These are phyloP conservation scores for Didymellaceae sp. DNA, from an alignment of 2,329 filamentous ascomycete genomes.

Conservation along the genomic window DNA sequence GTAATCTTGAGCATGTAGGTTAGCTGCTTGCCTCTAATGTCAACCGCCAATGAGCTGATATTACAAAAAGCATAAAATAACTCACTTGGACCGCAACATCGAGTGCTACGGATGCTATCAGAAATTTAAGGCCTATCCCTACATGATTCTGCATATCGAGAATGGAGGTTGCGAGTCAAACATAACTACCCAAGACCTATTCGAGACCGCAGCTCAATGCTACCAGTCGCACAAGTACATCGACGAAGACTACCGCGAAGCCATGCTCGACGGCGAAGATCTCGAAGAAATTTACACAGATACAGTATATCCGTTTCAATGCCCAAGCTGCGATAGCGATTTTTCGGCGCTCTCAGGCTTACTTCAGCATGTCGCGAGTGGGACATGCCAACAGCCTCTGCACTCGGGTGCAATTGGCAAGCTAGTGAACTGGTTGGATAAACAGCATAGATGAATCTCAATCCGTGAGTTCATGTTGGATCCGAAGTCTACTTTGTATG, in stretches of 20 bases:
- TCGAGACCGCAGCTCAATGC: slow-evolving; percentile 25
- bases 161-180: slow-evolving; percentile 23
- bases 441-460: slow-evolving; percentile 7
- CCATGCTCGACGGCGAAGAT: slow-evolving; percentile 16
- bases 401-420: slow-evolving; percentile 18
- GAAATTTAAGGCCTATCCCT: slow-evolving; percentile 18
- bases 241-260: slow-evolving; percentile 25
- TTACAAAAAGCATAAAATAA: slow-evolving; percentile 19
- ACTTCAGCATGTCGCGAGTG: slow-evolving; percentile 22
- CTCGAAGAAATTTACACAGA: slow-evolving; percentile 13
- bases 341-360: slow-evolving; percentile 24
- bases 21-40: background rate
- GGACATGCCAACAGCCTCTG: slow-evolving; percentile 21
- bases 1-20: slow-evolving; percentile 20
- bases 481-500: no score
- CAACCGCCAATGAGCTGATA: no score
- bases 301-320: slow-evolving; percentile 15
- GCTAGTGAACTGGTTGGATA: slow-evolving; percentile 21
- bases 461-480: no score
- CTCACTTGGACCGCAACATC: slow-evolving; percentile 12
- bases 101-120: slow-evolving; percentile 22
- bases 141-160: slow-evolving; percentile 27
- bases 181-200: slow-evolving; percentile 21
- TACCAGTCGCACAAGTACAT: slow-evolving; percentile 26
- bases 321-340: slow-evolving; percentile 15